A percentile compares a stretch with the other conserved stretches of the same genome.
Evolutionary conservation across 2,329 filamentous ascomycete genomes (phyloP).

Genomic region (Ophiosphaerella herpotricha): DNA sequence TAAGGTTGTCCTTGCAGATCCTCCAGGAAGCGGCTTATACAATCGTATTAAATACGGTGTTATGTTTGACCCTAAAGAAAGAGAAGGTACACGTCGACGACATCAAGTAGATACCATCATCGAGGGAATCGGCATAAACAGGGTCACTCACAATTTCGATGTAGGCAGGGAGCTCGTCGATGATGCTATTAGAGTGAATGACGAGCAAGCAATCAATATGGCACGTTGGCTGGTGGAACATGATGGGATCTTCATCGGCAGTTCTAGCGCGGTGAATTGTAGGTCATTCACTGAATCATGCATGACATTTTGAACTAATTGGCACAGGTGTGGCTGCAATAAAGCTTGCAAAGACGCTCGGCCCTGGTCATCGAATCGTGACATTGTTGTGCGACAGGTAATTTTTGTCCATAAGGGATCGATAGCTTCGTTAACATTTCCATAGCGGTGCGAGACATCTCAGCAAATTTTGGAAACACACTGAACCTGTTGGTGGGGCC

Average conservation of each 20-base stretch:
- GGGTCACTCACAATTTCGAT: conserved; percentile 92
- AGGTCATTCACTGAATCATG: conserved; percentile 35
- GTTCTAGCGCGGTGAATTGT: conserved; percentile 96
- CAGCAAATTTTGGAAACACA: conserved; percentile 81
- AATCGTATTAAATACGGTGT: conserved; percentile 92
- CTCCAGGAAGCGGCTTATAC: conserved; percentile 89
- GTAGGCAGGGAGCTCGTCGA: conserved; percentile 83
- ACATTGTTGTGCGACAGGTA: conserved; percentile 76
- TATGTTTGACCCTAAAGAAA: conserved; percentile 89
- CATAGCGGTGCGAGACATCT: conserved; percentile 71
- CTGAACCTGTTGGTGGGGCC: conserved; percentile 65
- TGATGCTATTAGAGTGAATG: conserved; percentile 85
- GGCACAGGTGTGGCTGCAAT: conserved; percentile 67
- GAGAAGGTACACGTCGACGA: conserved; percentile 84
- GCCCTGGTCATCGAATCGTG: conserved; percentile 67
- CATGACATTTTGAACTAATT: conserved; percentile 16
- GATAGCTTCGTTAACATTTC: conserved; percentile 11
- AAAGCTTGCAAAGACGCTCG: conserved; percentile 67
- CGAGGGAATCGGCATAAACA: conserved; percentile 93
- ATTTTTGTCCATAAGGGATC: conserved; percentile 1
- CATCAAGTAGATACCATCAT: conserved; percentile 95
- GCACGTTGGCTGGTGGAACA: conserved; percentile 95
- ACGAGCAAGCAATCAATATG: conserved; percentile 89
- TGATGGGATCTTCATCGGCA: conserved; percentile 92
- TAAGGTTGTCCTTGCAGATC: conserved; percentile 84